phyloP scores from a whole-genome alignment of 1,139 yeast species.

The Yamadazyma atlantica region DNA sequence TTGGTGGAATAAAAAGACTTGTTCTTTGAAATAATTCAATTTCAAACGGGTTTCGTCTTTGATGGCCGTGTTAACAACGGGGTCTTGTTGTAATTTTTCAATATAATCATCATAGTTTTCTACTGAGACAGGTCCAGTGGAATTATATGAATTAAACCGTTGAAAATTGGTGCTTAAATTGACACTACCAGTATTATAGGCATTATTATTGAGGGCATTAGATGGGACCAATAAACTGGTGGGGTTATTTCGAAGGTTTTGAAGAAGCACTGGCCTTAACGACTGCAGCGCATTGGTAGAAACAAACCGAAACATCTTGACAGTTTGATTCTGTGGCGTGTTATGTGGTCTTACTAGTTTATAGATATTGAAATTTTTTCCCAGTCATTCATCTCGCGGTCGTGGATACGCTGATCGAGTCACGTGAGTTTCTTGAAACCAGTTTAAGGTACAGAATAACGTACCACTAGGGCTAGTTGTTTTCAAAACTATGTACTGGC shows the following conservation, averaged over 20 bases:
- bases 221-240: slow-evolving; percentile 18
- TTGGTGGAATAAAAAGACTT: slow-evolving; percentile 20
- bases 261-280: slow-evolving; percentile 40
- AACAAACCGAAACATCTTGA: slow-evolving; percentile 43
- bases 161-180: slow-evolving; percentile 7
- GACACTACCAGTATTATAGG: slow-evolving; percentile 4
- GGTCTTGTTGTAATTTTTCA: slow-evolving; percentile 22
- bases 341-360: neutral
- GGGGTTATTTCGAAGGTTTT: slow-evolving; percentile 37
- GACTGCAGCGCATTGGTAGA: slow-evolving; percentile 37
- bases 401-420: no score
- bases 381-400: slow-evolving; percentile 3
- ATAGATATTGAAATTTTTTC: neutral
- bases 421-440: neutral
- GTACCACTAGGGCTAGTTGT: no score
- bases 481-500: no score
- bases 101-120: slow-evolving; percentile 14
- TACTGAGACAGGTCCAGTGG: slow-evolving; percentile 14
- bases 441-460: no score
- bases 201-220: slow-evolving; percentile 7
- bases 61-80: slow-evolving; percentile 21
- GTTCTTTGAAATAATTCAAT: slow-evolving; percentile 28
- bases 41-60: slow-evolving; percentile 23
- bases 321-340: no score
- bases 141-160: slow-evolving; percentile 17